Percentiles rank a stretch among this genome's conserved stretches.
These are phyloP conservation scores for Schizosaccharomyces cryophilus DNA, from an alignment of 805 yeast genomes.

Conservation along the genomic window DNA sequence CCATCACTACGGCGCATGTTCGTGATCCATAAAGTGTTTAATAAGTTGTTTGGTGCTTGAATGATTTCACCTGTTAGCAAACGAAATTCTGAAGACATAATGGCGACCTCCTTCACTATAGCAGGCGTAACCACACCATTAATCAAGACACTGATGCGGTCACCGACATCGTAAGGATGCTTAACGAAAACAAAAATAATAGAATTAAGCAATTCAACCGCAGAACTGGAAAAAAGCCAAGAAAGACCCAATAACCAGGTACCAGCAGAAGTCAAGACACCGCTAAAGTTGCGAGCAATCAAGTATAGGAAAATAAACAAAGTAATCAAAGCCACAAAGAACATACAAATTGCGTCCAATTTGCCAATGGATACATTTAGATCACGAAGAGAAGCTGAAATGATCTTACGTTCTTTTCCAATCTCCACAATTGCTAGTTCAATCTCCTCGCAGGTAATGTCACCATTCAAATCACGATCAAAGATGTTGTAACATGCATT, in stretches of 20 bases:
- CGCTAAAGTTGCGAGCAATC: constrained; percentile 18
- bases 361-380: constrained; percentile 19
- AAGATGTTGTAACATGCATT: constrained; percentile 3
- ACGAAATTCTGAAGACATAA: constrained; percentile 17
- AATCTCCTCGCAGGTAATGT: constrained; percentile 17
- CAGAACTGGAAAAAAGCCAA: constrained; percentile 17
- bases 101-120: constrained; percentile 14
- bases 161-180: constrained; percentile 22
- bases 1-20: constrained; percentile 16
- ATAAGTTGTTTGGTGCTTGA: constrained; percentile 17
- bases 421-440: constrained; percentile 13
- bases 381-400: constrained; percentile 16
- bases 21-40: constrained; percentile 17
- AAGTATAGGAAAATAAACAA: constrained; percentile 18
- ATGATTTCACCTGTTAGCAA: constrained; percentile 9
- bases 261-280: constrained; percentile 20
- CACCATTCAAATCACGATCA: constrained; percentile 16
- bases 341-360: constrained; percentile 16
- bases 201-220: constrained; percentile 17
- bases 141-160: constrained; percentile 13
- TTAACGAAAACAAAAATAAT: constrained; percentile 19
- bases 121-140: constrained; percentile 9
- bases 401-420: constrained; percentile 15
- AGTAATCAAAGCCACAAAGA: constrained; percentile 14
- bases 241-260: constrained; percentile 18